Evolutionary conservation across 805 yeast genomes (phyloP).

Genomic region (Sugiyamaella chiloensis): DNA sequence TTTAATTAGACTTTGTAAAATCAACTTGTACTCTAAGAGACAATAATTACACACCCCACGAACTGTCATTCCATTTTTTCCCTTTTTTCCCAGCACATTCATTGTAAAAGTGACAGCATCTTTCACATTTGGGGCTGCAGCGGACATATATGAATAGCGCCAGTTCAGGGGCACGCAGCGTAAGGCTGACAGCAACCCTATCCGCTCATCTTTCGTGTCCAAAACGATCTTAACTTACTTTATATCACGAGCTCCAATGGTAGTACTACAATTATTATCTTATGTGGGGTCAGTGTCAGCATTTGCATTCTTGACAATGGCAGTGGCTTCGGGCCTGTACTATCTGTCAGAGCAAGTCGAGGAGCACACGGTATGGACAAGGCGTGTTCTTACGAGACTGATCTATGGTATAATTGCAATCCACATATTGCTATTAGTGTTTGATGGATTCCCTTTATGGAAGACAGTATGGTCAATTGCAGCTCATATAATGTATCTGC

Average conservation of each 20-base stretch:
- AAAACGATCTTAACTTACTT: too few relatives aligned
- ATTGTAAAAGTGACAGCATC: too few relatives aligned
- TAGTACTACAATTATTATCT: constrained; percentile 52
- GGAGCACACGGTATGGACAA: constrained; percentile 86
- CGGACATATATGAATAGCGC: too few relatives aligned
- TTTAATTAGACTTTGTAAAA: too few relatives aligned
- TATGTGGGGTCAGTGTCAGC: constrained; percentile 60
- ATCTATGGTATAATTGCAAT: constrained; percentile 60
- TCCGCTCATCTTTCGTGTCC: neutral
- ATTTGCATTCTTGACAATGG: constrained; percentile 42
- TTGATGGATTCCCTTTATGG: constrained; percentile 78
- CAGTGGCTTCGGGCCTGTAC: constrained; percentile 88
- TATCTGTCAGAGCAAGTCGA: constrained; percentile 90
- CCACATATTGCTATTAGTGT: constrained; percentile 55
- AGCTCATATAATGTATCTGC: constrained; percentile 70
- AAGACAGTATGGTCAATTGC: constrained; percentile 63
- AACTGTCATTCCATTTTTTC: too few relatives aligned
- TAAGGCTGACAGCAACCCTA: too few relatives aligned
- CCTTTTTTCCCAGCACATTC: too few relatives aligned
- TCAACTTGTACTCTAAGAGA: too few relatives aligned
- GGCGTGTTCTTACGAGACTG: constrained; percentile 57
- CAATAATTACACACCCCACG: too few relatives aligned
- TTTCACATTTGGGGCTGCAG: too few relatives aligned
- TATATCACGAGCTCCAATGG: too few relatives aligned
- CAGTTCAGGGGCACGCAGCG: too few relatives aligned